Conservation (phyloP, 352 stramenopile genomes). For the Phytophthora brassicae region DNA sequence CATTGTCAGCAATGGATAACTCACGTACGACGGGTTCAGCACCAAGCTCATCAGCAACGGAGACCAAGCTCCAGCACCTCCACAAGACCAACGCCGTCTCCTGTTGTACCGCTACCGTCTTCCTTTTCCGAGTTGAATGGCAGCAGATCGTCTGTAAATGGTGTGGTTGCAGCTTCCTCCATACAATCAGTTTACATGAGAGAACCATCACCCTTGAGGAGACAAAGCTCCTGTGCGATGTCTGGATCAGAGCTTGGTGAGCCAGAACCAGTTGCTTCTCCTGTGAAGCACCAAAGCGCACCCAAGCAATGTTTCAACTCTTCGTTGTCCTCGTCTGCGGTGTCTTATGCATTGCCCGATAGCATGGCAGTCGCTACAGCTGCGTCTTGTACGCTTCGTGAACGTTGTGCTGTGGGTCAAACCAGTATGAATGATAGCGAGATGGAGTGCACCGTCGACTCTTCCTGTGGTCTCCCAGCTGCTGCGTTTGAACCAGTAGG, state of each 20-base stretch:
- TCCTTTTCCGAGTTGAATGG: constrained; percentile 10
- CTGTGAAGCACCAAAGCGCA: neutral
- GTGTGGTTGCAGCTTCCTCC: neutral
- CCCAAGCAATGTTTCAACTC: neutral
- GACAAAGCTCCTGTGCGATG: constrained; percentile 19
- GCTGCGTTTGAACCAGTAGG: constrained; percentile 2
- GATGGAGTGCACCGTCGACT: constrained; percentile 26
- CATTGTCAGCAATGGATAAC: constrained; percentile 68
- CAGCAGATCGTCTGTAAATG: constrained; percentile 5
- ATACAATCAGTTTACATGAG: neutral
- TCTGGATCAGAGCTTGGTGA: constrained; percentile 20
- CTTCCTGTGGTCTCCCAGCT: constrained; percentile 13
- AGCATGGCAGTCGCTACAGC: constrained; percentile 11
- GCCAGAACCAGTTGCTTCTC: constrained; percentile 1
- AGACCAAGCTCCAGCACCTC: constrained; percentile 18
- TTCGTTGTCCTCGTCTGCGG: constrained; percentile 15
- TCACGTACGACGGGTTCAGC: constrained; percentile 41
- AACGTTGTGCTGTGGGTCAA: constrained; percentile 10
- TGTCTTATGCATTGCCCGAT: constrained; percentile 12
- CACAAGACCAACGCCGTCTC: constrained; percentile 13
- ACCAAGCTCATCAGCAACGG: constrained; percentile 37
- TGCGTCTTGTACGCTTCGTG: constrained; percentile 11
- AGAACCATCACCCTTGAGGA: constrained; percentile 19
- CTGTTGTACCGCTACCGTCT: constrained; percentile 26
- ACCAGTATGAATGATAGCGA: constrained; percentile 12